phyloP scores from a whole-genome alignment of 768 basidiomycete species.

The Suillus weaverae region DNA sequence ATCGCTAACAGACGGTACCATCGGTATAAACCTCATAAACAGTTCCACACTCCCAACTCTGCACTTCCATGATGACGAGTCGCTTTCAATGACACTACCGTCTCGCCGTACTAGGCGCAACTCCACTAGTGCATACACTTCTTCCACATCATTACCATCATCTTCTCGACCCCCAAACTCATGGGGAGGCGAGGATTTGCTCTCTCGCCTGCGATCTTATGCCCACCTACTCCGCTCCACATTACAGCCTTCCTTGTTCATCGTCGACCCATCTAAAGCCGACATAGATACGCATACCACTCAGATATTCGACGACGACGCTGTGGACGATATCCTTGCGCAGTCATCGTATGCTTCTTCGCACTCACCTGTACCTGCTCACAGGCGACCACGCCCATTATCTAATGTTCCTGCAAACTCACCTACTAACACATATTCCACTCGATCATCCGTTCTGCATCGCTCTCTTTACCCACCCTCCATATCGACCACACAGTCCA shows the following conservation, averaged over 20 bases:
- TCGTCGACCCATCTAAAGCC: conserved; percentile 89
- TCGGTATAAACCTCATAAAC: conserved; percentile 86
- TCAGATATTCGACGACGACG: conserved; percentile 81
- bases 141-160: conserved; percentile 54
- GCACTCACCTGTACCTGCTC: conserved; percentile 81
- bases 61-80: conserved; percentile 97
- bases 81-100: conserved; percentile 65
- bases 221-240: conserved; percentile 83
- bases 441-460: conserved; percentile 76
- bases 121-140: conserved; percentile 57
- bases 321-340: conserved; percentile 83
- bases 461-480: conserved; percentile 64
- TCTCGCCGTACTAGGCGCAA: conserved; percentile 38
- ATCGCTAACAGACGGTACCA: conserved; percentile 66
- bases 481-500: conserved; percentile 48
- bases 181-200: conserved; percentile 88
- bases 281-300: conserved; percentile 92
- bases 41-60: conserved; percentile 86
- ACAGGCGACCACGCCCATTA: conserved; percentile 72
- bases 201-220: conserved; percentile 73
- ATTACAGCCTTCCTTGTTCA: conserved; percentile 81
- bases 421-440: conserved; percentile 55
- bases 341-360: conserved; percentile 77
- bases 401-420: conserved; percentile 31
- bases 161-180: conserved; percentile 46